Percentiles rank a stretch among this genome's conserved stretches.
Conservation (phyloP, 192 early-diverging fungal species). For the Podochytrium sp. region DNA sequence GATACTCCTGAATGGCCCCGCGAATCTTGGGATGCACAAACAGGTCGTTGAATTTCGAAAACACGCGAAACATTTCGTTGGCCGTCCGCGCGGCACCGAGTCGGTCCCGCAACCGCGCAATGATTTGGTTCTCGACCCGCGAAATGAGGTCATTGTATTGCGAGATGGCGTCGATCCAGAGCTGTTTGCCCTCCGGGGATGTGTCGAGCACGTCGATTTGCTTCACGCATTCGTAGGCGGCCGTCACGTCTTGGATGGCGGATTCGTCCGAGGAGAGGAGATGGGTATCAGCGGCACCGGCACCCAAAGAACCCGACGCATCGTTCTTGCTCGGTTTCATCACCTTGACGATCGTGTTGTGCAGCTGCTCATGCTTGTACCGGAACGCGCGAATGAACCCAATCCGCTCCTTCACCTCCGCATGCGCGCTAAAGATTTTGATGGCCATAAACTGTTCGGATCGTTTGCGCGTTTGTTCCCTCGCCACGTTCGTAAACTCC, state of each 20-base stretch:
- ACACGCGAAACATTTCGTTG: conserved; percentile 99
- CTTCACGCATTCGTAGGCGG: conserved; percentile 91
- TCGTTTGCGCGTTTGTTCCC: conserved; percentile 92
- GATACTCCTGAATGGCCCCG: conserved; percentile 99
- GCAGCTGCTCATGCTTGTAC: conserved; percentile 97
- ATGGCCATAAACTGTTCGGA: conserved; percentile 93
- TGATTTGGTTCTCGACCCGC: conserved; percentile 97
- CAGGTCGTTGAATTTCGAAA: conserved; percentile 99
- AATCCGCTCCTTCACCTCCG: conserved; percentile 91
- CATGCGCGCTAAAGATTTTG: conserved; percentile 91
- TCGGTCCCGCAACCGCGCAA: conserved; percentile 87
- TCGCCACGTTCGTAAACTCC: conserved; percentile 91
- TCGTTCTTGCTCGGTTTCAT: conserved; percentile 69
- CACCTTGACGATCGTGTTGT: conserved; percentile 92
- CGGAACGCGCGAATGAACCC: conserved; percentile 89
- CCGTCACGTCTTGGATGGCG: conserved; percentile 85
- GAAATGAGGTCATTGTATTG: conserved; percentile 94
- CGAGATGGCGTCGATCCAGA: conserved; percentile 89
- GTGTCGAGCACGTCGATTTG: conserved; percentile 95
- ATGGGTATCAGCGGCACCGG: conserved; percentile 43
- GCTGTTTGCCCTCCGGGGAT: conserved; percentile 87
- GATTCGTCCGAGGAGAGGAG: conserved; percentile 59
- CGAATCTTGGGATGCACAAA: conserved; percentile 99
- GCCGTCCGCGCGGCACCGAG: conserved; percentile 95
- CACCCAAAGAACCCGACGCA: conserved; percentile 39